Base-by-base conservation (phyloP, 768 basidiomycete species). In the Tylopilus sp. region DNA sequence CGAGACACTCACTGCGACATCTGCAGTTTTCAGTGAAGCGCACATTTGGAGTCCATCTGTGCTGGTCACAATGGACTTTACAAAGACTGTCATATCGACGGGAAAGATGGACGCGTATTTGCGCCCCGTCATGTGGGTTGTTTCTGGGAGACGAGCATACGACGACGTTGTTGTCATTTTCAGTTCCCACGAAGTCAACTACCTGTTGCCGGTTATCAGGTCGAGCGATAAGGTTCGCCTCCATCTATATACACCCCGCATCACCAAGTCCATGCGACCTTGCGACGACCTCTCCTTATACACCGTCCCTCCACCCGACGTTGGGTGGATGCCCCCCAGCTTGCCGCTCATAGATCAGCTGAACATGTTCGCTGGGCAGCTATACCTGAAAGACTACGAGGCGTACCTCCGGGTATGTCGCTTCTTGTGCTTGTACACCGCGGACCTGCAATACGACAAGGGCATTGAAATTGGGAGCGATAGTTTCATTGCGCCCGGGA, bases 201-300 rank as follows among this genome's bases (percentile, higher is more conserved):
- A 48, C 28, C 62, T 76, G 20, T 60, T 77, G 8, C 64, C 73
- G 58, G 20, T 26, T 0, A 73, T 79, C 51, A 70, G 67, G 13
- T 30, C 30, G 26, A 69, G 66, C 21, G 12, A 15, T 26, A 44
- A 44, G 11, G 43, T 50, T 20, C 35, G 20, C 21, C 68, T 79
- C 17, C 75, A 78, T 52, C 40, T 72, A 4, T 79, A 79, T 52
- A 60, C 75, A 0, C 72, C 78, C 1, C 65, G 74, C 2, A 62
- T 70, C 40, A 66, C 58, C 9, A 54, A 61, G 28, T 59, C 59
- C 3, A 73, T 71, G 69, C 57, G 59, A 23, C 55, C 73, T 8
- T 72, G 72, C 41, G 76, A 80, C 23, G 59, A 67, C 18, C 62
- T 71, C 4, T 31, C 10, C 7, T 44, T 68, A 13, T 53, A 58